A percentile compares a stretch with the other conserved stretches of the same genome.
Evolutionary conservation across 2,329 filamentous ascomycete genomes (phyloP).

Genomic region (Microcyclosporella mali): DNA sequence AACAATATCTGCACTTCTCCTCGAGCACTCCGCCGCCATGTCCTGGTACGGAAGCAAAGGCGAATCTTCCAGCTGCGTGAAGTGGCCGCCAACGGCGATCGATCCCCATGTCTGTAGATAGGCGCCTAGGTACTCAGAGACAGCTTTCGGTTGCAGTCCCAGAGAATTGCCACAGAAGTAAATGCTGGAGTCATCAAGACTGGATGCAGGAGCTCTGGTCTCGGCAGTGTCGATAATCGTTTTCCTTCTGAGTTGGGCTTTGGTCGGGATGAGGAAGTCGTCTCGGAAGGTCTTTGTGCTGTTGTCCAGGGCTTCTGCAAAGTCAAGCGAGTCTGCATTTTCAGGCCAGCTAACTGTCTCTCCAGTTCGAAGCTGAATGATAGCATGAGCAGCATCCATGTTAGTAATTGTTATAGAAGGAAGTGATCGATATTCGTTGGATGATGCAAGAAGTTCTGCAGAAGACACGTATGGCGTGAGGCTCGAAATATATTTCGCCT

Average conservation of each 20-base stretch:
- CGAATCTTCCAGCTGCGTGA: conserved; percentile 52
- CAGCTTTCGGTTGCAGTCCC: conserved; percentile 70
- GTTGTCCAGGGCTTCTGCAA: conserved; percentile 22
- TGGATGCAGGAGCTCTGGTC: conserved; percentile 14
- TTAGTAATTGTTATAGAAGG: conserved; percentile 4
- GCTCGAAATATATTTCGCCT: neutral
- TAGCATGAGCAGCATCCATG: conserved; percentile 22
- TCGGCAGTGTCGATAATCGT: conserved; percentile 38
- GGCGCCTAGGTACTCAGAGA: conserved; percentile 57
- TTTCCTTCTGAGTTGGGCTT: conserved; percentile 60
- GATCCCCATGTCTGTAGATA: conserved; percentile 80
- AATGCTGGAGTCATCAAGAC: conserved; percentile 46
- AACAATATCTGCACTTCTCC: conserved; percentile 64
- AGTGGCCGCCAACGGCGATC: conserved; percentile 74
- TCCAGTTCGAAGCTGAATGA: conserved; percentile 22
- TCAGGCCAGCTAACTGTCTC: conserved; percentile 19
- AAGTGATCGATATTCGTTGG: neutral
- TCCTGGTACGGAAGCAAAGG: conserved; percentile 68
- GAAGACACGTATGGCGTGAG: too few species aligned
- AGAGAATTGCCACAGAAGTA: conserved; percentile 90
- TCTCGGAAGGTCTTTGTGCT: conserved; percentile 19
- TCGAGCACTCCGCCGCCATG: conserved; percentile 67
- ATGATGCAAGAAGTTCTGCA: too few species aligned
- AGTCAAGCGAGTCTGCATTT: conserved; percentile 22
- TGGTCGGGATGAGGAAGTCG: conserved; percentile 73